Conservation (phyloP, 1,284 basidiomycete species). For the Tylopilus sp. region DNA sequence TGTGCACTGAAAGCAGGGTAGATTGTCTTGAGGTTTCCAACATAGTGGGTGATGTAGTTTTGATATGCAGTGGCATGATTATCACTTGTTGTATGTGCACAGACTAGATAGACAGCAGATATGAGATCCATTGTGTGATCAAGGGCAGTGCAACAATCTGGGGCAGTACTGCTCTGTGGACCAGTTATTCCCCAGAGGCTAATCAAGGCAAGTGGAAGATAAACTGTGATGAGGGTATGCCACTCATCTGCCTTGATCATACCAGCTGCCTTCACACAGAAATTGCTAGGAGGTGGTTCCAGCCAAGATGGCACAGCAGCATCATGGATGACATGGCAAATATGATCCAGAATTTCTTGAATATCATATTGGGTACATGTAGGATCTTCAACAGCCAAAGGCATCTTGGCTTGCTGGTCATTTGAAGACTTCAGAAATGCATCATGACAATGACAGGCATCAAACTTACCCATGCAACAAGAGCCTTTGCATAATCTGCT, state of each 20-base stretch:
- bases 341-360: background rate
- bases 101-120: background rate
- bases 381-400: background rate
- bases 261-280: slow-evolving; percentile 38
- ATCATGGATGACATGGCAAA: slow-evolving; percentile 34
- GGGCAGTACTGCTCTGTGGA: background rate
- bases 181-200: slow-evolving; percentile 21
- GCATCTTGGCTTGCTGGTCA: background rate
- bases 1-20: too few species aligned
- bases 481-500: background rate
- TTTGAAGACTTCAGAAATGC: background rate
- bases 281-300: slow-evolving; percentile 38
- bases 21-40: too few species aligned
- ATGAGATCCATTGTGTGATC: slow-evolving; percentile 26
- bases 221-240: slow-evolving; percentile 40
- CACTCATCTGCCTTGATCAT: slow-evolving; percentile 47
- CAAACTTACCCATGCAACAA: background rate
- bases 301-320: slow-evolving; percentile 43
- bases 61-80: too few species aligned
- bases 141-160: background rate
- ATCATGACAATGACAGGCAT: background rate
- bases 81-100: background rate
- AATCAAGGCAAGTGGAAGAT: slow-evolving; percentile 43
- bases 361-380: background rate
- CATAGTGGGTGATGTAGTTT: too few species aligned